Evolutionary conservation across 1,284 basidiomycete species (phyloP).

Genomic region (Irpex sp.): DNA sequence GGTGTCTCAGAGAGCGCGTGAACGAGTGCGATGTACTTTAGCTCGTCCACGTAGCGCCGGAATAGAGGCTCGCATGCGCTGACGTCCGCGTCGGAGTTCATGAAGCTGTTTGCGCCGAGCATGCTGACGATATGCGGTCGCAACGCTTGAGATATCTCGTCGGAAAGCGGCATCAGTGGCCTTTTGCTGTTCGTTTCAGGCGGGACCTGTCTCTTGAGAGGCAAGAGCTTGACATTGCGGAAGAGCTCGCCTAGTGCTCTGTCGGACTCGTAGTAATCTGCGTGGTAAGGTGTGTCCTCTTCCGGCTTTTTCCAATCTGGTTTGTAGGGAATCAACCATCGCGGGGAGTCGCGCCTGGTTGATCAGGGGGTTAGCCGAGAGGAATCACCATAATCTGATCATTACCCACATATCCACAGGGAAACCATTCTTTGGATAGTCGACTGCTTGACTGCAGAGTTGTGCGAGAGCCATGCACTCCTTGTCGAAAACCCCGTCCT

Average conservation of each 20-base stretch:
- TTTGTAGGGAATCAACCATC: slow-evolving; percentile 53
- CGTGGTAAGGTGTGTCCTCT: slow-evolving; percentile 46
- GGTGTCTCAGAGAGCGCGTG: slow-evolving; percentile 58
- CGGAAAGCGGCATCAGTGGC: slow-evolving; percentile 26
- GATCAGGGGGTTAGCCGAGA: background rate
- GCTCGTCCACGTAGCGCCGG: slow-evolving; percentile 51
- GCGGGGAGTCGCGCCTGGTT: slow-evolving; percentile 33
- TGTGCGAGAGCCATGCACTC: slow-evolving; percentile 60
- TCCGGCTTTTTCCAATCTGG: slow-evolving; percentile 76
- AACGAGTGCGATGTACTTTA: slow-evolving; percentile 63
- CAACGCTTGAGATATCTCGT: slow-evolving; percentile 47
- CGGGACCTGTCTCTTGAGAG: slow-evolving; percentile 20
- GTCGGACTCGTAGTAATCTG: slow-evolving; percentile 65
- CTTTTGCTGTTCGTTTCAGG: slow-evolving; percentile 10
- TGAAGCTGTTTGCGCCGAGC: slow-evolving; percentile 23
- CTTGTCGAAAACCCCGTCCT: slow-evolving; percentile 64
- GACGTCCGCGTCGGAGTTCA: slow-evolving; percentile 27
- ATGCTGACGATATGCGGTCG: slow-evolving; percentile 32
- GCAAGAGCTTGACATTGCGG: slow-evolving; percentile 50
- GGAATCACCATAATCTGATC: background rate
- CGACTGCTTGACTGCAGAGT: slow-evolving; percentile 65
- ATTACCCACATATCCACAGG: slow-evolving; percentile 43
- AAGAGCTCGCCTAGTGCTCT: slow-evolving; percentile 66
- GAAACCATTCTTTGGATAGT: slow-evolving; percentile 69
- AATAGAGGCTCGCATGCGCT: slow-evolving; percentile 37